phyloP scores from a whole-genome alignment of 176 grass and related monocot genomes.

The Phoenix dactylifera region DNA sequence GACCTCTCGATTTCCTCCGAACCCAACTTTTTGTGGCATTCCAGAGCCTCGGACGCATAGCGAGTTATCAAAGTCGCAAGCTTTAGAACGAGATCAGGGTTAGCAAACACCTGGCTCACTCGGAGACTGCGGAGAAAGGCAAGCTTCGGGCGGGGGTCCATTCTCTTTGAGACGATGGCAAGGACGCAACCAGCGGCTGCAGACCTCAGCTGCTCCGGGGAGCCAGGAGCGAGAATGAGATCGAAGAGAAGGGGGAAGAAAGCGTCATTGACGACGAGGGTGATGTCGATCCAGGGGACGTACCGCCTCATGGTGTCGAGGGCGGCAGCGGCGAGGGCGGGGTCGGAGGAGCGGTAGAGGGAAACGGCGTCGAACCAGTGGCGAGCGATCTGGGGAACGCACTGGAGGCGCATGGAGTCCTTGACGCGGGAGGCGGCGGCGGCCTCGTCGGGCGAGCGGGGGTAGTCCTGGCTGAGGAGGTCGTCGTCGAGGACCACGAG shows the following conservation, averaged over 20 bases:
- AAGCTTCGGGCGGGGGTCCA: conserved; percentile 64
- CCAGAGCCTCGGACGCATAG: conserved; percentile 60
- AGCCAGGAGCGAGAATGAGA: conserved; percentile 49
- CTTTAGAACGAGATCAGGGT: conserved; percentile 49
- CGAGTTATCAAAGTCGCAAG: conserved; percentile 53
- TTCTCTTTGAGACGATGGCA: conserved; percentile 73
- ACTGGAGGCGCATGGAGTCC: conserved; percentile 87
- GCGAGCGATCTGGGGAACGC: conserved; percentile 71
- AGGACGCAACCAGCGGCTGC: conserved; percentile 62
- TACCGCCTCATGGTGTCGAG: conserved; percentile 75
- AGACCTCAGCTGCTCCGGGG: conserved; percentile 31
- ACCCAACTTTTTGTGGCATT: conserved; percentile 65
- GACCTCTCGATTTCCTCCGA: conserved; percentile 39
- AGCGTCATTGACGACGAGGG: conserved; percentile 68
- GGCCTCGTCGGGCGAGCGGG: conserved; percentile 40
- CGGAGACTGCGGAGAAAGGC: conserved; percentile 58
- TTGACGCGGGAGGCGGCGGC: conserved; percentile 64
- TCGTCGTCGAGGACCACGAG: conserved; percentile 70
- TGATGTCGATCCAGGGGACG: conserved; percentile 86
- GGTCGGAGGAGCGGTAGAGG: conserved; percentile 42
- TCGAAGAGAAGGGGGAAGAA: conserved; percentile 87
- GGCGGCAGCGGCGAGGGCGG: conserved; percentile 35
- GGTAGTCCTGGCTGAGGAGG: conserved; percentile 87
- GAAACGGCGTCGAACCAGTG: conserved; percentile 65
- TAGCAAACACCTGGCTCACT: conserved; percentile 32